Percentiles rank a stretch among this genome's conserved stretches.
Conservation (phyloP, 2,329 filamentous ascomycete genomes). For the Dothidotthia symphoricarpi region DNA sequence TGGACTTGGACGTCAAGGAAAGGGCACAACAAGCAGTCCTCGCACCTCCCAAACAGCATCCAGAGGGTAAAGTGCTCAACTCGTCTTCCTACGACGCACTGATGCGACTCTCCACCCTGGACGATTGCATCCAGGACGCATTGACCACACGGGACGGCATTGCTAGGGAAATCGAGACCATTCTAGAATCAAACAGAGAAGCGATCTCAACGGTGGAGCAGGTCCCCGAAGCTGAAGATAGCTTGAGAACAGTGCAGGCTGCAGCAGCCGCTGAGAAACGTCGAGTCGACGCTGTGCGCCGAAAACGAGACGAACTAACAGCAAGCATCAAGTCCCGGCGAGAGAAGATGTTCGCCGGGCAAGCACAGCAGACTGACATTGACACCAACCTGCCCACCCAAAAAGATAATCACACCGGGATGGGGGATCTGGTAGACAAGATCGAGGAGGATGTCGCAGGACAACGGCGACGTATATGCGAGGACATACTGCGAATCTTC, state of each 20-base stretch:
- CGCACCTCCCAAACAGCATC: conserved; percentile 38
- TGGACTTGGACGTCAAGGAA: conserved; percentile 59
- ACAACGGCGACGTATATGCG: conserved; percentile 85
- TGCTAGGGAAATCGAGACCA: conserved; percentile 70
- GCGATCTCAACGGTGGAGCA: conserved; percentile 38
- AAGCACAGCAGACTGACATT: conserved; percentile 57
- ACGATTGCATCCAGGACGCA: conserved; percentile 88
- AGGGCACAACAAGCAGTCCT: conserved; percentile 29
- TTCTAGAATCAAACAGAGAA: conserved; percentile 42
- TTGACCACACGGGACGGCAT: conserved; percentile 72
- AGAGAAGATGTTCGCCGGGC: conserved; percentile 65
- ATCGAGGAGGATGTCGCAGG: conserved; percentile 69
- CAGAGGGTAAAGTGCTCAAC: conserved; percentile 52
- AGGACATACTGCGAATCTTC: conserved; percentile 77
- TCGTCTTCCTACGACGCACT: conserved; percentile 84
- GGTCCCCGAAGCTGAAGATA: conserved; percentile 47
- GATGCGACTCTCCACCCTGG: conserved; percentile 83
- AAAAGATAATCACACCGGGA: conserved; percentile 46
- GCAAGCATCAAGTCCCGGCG: conserved; percentile 65
- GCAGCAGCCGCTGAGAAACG: conserved; percentile 64
- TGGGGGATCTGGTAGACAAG: conserved; percentile 55
- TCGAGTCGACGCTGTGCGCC: conserved; percentile 60
- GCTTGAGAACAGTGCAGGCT: conserved; percentile 46
- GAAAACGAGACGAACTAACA: conserved; percentile 65
- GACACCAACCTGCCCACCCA: conserved; percentile 61